A percentile compares a stretch with the other conserved stretches of the same genome.
phyloP scores from a whole-genome alignment of 352 stramenopile genomes.

The Pythium aquatile region DNA sequence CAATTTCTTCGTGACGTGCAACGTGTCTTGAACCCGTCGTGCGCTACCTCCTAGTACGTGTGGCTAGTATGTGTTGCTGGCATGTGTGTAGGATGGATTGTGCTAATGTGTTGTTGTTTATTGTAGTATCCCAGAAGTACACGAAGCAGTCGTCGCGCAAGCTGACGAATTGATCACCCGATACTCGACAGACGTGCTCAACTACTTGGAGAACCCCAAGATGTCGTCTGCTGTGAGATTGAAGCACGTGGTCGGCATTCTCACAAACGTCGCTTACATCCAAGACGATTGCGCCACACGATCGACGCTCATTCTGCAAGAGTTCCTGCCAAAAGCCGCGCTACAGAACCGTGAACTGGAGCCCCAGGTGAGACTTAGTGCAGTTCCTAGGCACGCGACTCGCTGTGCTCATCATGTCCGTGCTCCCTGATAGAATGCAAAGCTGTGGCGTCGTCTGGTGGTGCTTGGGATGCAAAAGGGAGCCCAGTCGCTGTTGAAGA shows the following conservation, averaged over 20 bases:
- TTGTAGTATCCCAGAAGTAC: conserved; percentile 51
- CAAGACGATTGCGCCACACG: conserved; percentile 58
- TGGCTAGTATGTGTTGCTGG: not conserved
- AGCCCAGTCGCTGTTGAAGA: conserved; percentile 62
- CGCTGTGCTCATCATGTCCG: not conserved
- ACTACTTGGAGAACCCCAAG: conserved; percentile 67
- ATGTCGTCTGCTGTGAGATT: conserved; percentile 52
- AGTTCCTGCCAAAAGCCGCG: conserved; percentile 48
- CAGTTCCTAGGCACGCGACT: too few species aligned
- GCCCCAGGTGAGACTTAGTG: conserved; percentile 31
- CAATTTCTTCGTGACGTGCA: conserved; percentile 79
- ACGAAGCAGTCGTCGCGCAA: conserved; percentile 55
- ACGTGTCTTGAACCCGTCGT: conserved; percentile 78
- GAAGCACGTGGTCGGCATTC: conserved; percentile 65
- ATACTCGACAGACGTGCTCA: conserved; percentile 56
- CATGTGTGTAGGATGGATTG: not conserved
- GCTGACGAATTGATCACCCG: conserved; percentile 60
- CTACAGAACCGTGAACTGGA: conserved; percentile 46
- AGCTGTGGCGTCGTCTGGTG: conserved; percentile 51
- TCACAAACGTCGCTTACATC: conserved; percentile 72
- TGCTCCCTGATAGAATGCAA: conserved; percentile 35
- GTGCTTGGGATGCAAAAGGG: conserved; percentile 51
- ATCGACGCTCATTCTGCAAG: conserved; percentile 49
- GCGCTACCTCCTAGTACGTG: conserved; percentile 47
- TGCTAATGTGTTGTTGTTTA: conserved; percentile 1